A percentile compares a stretch with the other conserved stretches of the same genome.
These are phyloP conservation scores for Crithidia acanthocephali DNA, from an alignment of 208 protist species.

Conservation along the genomic window DNA sequence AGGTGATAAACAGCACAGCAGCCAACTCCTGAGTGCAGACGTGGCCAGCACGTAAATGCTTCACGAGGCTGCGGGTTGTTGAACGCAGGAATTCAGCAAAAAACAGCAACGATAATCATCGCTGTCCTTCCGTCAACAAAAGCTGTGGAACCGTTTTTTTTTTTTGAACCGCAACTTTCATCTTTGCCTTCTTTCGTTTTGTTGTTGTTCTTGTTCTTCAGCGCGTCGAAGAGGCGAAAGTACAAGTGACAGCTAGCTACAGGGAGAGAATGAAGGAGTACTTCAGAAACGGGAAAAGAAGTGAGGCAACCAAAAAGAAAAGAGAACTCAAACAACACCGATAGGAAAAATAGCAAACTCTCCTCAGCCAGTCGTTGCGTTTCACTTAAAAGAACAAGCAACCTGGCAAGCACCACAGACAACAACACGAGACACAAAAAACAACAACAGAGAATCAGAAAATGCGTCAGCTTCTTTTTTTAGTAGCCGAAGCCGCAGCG, in stretches of 20 bases:
- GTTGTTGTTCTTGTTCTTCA: neutral
- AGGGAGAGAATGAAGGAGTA: neutral
- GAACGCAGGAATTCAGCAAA: too few species aligned
- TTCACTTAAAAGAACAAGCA: too few species aligned
- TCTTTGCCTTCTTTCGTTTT: conserved; percentile 5
- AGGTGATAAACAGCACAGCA: too few species aligned
- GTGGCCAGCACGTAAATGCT: too few species aligned
- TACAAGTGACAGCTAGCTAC: neutral
- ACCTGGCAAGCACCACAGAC: too few species aligned
- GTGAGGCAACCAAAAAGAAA: neutral
- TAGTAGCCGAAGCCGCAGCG: conserved; percentile 91
- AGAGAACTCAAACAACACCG: neutral
- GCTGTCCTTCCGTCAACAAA: too few species aligned
- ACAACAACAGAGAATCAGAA: neutral
- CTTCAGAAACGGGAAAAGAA: conserved; percentile 2
- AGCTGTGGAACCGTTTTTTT: too few species aligned
- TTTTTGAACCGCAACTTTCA: too few species aligned
- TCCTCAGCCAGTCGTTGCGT: neutral
- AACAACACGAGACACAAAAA: neutral
- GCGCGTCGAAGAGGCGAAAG: neutral
- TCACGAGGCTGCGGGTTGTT: too few species aligned
- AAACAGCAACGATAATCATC: too few species aligned
- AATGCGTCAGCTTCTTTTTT: neutral
- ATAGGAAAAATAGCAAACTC: neutral
- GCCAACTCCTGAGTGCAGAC: too few species aligned